Conservation (phyloP, 2,329 filamentous ascomycete genomes). For the Bipolaris cookei region DNA sequence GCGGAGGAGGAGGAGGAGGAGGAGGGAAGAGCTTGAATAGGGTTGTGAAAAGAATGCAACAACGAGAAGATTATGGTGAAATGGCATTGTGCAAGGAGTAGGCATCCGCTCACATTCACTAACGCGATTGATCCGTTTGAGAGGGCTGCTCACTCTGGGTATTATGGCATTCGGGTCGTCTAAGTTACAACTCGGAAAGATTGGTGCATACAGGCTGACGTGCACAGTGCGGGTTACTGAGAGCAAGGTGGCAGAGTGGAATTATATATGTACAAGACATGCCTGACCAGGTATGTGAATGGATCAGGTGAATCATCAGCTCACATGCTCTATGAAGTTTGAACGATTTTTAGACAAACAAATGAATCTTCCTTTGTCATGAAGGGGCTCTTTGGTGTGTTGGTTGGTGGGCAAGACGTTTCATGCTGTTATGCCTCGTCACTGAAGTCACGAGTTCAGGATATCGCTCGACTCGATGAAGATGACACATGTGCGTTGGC, state of each 20-base stretch:
- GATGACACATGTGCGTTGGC: not conserved
- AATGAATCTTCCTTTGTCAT: not conserved
- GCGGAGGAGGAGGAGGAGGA: no score
- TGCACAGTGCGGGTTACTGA: not conserved
- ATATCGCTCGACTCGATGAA: not conserved
- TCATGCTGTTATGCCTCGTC: constrained; percentile 7
- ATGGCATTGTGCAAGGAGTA: no score
- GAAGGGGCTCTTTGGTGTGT: constrained; percentile 3
- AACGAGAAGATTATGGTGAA: not conserved
- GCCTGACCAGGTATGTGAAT: constrained; percentile 2
- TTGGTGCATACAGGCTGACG: not conserved
- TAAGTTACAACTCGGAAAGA: not conserved
- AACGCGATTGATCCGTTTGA: not conserved
- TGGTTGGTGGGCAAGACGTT: not conserved
- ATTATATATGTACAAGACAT: constrained; percentile 6
- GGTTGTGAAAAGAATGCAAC: not conserved
- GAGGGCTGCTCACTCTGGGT: not conserved
- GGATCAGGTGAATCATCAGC: not conserved
- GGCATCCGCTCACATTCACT: not conserved
- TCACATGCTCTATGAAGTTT: not conserved
- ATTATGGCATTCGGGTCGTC: not conserved
- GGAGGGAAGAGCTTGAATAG: not conserved
- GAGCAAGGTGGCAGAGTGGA: not conserved
- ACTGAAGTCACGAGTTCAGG: constrained; percentile 8
- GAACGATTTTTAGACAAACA: not conserved